Percentiles rank a stretch among this genome's conserved stretches.
Evolutionary conservation across 2,329 filamentous ascomycete genomes (phyloP).

Genomic region (Fusarium pseudocircinatum): DNA sequence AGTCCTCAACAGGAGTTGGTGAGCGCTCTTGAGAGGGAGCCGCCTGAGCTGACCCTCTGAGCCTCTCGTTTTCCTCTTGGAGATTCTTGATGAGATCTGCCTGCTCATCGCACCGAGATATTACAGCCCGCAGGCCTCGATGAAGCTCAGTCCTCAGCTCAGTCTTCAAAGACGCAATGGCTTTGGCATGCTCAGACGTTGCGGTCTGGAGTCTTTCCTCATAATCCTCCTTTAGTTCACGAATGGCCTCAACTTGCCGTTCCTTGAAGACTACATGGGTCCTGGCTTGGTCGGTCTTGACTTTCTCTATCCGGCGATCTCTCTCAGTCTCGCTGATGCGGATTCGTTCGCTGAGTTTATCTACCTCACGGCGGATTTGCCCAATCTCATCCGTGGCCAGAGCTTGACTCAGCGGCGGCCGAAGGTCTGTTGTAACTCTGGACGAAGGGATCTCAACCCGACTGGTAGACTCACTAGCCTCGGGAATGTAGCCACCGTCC

Average conservation of each 20-base stretch:
- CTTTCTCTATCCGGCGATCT: not conserved
- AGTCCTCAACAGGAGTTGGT: not conserved
- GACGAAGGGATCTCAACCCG: too few species aligned
- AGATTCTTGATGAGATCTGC: not conserved
- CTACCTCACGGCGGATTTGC: not conserved
- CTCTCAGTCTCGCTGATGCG: not conserved
- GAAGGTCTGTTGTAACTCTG: too few species aligned
- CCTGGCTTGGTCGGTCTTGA: not conserved
- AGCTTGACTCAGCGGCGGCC: too few species aligned
- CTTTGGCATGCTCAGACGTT: not conserved
- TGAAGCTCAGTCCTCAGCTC: not conserved
- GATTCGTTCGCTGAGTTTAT: not conserved
- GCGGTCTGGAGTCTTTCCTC: too few species aligned
- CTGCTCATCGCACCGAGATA: not conserved
- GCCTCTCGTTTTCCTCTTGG: not conserved
- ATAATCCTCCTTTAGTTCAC: too few species aligned
- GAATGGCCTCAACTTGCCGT: too few species aligned
- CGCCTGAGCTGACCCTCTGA: not conserved
- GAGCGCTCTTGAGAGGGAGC: too few species aligned
- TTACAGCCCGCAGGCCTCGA: too few species aligned
- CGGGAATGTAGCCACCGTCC: too few species aligned
- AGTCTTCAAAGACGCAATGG: not conserved
- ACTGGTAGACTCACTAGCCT: too few species aligned
- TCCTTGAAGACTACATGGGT: not conserved
- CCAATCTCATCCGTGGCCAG: not conserved